Evolutionary conservation across 768 basidiomycete genomes (phyloP), one percentile per base, ranked within the genome.

Genomic region (Pleurotus ostreatus): DNA sequence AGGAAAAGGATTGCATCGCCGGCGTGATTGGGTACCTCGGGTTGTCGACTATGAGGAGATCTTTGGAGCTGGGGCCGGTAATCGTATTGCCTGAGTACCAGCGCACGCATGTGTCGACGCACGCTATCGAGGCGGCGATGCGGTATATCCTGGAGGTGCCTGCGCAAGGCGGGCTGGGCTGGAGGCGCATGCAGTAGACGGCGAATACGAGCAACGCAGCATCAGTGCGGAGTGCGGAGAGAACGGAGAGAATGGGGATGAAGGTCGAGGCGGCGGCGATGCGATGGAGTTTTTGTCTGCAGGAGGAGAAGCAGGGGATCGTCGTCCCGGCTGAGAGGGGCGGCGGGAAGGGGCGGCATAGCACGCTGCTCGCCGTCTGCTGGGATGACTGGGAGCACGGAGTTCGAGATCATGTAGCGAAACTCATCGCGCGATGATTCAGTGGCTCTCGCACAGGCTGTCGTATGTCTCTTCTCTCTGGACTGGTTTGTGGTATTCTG

Each of bases 401-500:
- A 4, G 67, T 51, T 0, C 62, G 67, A 46, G 72, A 76, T 26
- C 55, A 59, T 3, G 70, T 75, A 5, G 55, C 64, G 22, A 46
- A 63, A 37, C 55, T 63, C 53, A 73, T 78, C 61, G 60, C 64
- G 11, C 30, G 30, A 78, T 7, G 86, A 88, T 48, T 64, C 74
- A 4, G 69, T 68, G 53, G 65, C 70, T 56, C 69, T 90, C 23
- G 78, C 78, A 12, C 81, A 82, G 49, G 85, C 88, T 26, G 81
- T 88, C 60, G 89, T 91, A 61, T 55, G 86, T 81, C 16, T 16
- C 49, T 46, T 41, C 52, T 18, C 9, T 39, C n/a, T 30, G 20
- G 20, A 53, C n/a, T 12, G 16, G 13, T 45, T 15, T 12, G 55
- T 44, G 26, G 46, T 39, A 55, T 55, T 12, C 43, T 11, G 38